Conservation (phyloP, 805 yeast species). For the Monosporozyma yasuniensis region DNA sequence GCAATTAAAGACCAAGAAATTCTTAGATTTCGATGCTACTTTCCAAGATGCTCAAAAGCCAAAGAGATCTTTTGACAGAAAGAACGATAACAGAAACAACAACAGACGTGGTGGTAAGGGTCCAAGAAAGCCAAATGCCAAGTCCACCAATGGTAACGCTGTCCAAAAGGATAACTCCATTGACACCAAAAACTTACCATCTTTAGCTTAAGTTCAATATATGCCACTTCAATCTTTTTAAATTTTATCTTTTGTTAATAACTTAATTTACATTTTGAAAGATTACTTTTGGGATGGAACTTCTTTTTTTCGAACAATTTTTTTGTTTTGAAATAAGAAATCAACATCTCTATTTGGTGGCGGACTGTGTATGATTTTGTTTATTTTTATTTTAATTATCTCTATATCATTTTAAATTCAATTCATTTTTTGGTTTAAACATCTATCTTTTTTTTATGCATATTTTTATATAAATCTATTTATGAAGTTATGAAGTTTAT, state of each 20-base stretch:
- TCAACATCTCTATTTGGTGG: background rate
- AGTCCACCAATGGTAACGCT: conserved; percentile 16
- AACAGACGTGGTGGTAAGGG: conserved; percentile 24
- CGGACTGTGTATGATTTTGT: conserved; percentile 5
- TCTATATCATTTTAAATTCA: conserved; percentile 2
- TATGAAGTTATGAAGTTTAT: too few species aligned
- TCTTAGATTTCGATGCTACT: conserved; percentile 64
- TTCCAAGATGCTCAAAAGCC: conserved; percentile 45
- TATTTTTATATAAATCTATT: background rate
- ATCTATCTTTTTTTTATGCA: background rate
- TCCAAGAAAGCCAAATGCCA: conserved; percentile 24
- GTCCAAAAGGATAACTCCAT: conserved; percentile 32
- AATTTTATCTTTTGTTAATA: background rate
- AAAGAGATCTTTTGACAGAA: conserved; percentile 21
- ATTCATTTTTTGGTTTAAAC: background rate
- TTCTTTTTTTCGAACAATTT: background rate
- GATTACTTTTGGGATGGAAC: background rate
- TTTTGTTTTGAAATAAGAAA: background rate
- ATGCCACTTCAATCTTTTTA: background rate
- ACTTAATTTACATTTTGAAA: background rate
- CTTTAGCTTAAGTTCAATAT: conserved; percentile 38
- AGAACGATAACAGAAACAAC: conserved; percentile 25
- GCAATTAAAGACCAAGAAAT: conserved; percentile 72
- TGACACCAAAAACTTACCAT: conserved; percentile 65
- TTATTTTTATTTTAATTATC: background rate